Base-by-base conservation (phyloP, 192 early-diverging fungal species). In the Entrophospora sp. region DNA sequence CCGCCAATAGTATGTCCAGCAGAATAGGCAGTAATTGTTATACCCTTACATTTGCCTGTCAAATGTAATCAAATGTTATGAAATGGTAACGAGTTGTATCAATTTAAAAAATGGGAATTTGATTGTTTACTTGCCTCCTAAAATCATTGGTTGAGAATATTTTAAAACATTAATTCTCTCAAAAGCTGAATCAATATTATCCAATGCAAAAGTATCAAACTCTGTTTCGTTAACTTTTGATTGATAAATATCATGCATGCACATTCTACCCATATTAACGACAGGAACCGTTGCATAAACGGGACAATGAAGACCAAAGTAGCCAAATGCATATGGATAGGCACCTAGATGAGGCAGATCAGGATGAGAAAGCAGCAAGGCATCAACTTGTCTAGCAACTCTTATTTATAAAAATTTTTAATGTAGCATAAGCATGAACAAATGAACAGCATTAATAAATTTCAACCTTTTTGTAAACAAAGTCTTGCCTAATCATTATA, bases 1-100 rank as follows among this genome's bases (percentile, higher is more conserved):
- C 96, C 96, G 64, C 96, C 96, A 27, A 98, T 79, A 0, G 96
- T 88, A 70, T 97, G 94, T 8, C 94, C 96, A n/a, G n/a, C n/a
- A n/a, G n/a, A n/a, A n/a, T n/a, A n/a, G n/a, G n/a, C n/a, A n/a
- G n/a, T n/a, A n/a, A n/a, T n/a, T n/a, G n/a, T n/a, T n/a, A n/a
- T n/a, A n/a, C n/a, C n/a, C n/a, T n/a, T n/a, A n/a, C n/a, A n/a
- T n/a, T n/a, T n/a, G n/a, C n/a, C n/a, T n/a, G n/a, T n/a, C n/a
- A n/a, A n/a, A n/a, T n/a, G n/a, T 5, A 38, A 20, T 49, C 27
- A n/a, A 56, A 44, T n/a, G 24, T 9, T 31, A 69, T 32, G n/a
- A 31, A 7, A 2, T 31, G 16, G 7, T 12, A 31, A 61, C 28
- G 22, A 14, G 25, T 44, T 4, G 12, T 20, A 24, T 9, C 7